Evolutionary conservation across 2,329 filamentous ascomycete species (phyloP), one percentile per base, ranked within the genome.

Genomic region (Penicillium freii): DNA sequence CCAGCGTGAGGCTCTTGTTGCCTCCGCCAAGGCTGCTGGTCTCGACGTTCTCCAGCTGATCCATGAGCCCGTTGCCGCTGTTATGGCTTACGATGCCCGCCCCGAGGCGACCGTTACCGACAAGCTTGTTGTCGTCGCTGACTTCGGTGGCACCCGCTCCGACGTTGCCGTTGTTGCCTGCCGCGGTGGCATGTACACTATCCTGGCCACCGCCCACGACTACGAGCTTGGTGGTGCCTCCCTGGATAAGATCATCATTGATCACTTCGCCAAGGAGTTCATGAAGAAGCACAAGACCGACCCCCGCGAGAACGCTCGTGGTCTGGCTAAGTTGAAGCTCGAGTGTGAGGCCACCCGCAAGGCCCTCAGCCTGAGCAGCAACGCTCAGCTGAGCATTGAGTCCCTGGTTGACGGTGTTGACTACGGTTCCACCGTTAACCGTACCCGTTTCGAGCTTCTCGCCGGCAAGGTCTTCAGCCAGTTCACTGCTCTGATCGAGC

Each of bases 201-300:
- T 97, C 68, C 83, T 99, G 57, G 92, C 94, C 21, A 96, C 93
- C 13, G 86, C 89, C 31, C 94, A 97, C 80, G 94, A 99, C 81
- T 97, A 96, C 78, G 92, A 97, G 72, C 90, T 93, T 66, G 87
- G 90, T 56, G 94, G 94, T 71, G 83, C 86, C 36, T 87, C 92
- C 65, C 83, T 99, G 56, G 94, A 99, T 80, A 85, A 94, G 74
- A 89, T 93, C 49, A 83, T 99, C 58, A 90, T 96, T 74, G 93
- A 99, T 74, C 88, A 97, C 82, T 97, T 97, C 68, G 90, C 93
- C 68, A 99, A 99, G 83, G 94, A 99, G 78, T 99, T 99, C 80
- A 84, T 94, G 72, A 97, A 99, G 85, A 96, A 96, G 84, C 86
- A 97, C 84, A 88, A 87, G 80, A 85, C 85, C 57, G 94, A 97